Evolutionary conservation across 768 basidiomycete genomes (phyloP), one percentile per base, ranked within the genome.

Genomic region (Suillus sp.): DNA sequence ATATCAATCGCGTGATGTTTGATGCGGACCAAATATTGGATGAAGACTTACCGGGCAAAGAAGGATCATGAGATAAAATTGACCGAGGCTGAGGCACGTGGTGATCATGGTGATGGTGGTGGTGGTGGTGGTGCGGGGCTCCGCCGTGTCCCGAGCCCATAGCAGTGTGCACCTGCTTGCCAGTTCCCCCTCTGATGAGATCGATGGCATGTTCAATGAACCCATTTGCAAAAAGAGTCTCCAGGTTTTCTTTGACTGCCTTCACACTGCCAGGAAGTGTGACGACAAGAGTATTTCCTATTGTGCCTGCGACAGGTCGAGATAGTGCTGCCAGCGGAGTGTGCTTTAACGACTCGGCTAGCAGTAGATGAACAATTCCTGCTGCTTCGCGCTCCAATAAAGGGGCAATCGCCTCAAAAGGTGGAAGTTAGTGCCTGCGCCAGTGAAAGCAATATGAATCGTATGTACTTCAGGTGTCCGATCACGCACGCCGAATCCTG

Each of bases 251-350:
- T 65, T 81, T 87, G 45, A 94, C 93, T 2, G 92, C 94, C 70
- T 92, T 94, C 43, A 89, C 84, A 68, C 91, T 93, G 3, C 94
- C 94, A 0, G 94, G 95, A 11, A 96, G 85, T 0, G 92, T 93
- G 22, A 91, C 81, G 30, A 96, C 78, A 25, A 96, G 81, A 0
- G 87, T 89, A 59, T 81, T 81, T 30, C 78, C 80, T 64, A 88
- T 75, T 9, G 86, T 90, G 3, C 94, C 94, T 4, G 91, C 92
- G 18, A 95, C 80, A 1, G 93, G 94, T 7, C 94, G 85, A 3
- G 93, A 90, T 18, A 96, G 82, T 0, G 92, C 90, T 4, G 92
- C 94, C 37, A 93, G 78, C 1, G 90, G 89, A 0, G 94, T 96
- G 62, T 90, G 82, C 62, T 83, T 78, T 35, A 96, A 74, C 0